These are phyloP conservation scores for Boletus rubropictus DNA, from an alignment of 768 basidiomycete species.

Conservation along the genomic window DNA sequence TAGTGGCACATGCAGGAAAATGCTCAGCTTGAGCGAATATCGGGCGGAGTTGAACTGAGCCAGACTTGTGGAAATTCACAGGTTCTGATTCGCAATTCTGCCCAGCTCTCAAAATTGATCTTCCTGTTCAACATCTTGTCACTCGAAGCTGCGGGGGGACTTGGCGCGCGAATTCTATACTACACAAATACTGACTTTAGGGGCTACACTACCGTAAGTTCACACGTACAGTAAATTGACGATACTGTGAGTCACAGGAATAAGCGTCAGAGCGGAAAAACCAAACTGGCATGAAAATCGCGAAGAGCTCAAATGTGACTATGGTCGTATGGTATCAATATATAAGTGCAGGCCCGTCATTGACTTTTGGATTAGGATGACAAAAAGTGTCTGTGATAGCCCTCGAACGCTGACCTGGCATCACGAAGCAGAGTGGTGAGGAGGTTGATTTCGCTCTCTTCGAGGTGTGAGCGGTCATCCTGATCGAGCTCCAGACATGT, in stretches of 20 bases:
- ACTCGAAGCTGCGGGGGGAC: too few relatives aligned
- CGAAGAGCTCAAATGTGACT: neutral
- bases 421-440: constrained; percentile 16
- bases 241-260: too few relatives aligned
- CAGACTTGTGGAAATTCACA: too few relatives aligned
- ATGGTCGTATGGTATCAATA: neutral
- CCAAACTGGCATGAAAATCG: neutral
- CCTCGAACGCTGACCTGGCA: constrained; percentile 17
- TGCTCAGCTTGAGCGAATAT: too few relatives aligned
- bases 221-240: too few relatives aligned
- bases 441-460: constrained; percentile 7
- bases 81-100: too few relatives aligned
- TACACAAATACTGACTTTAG: neutral
- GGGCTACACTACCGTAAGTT: neutral
- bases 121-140: too few relatives aligned
- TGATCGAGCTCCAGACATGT: constrained; percentile 1
- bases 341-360: neutral
- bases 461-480: constrained; percentile 7
- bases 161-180: too few relatives aligned
- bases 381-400: constrained; percentile 9
- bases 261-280: neutral
- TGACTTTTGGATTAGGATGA: neutral
- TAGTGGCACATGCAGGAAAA: too few relatives aligned
- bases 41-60: too few relatives aligned
- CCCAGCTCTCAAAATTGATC: too few relatives aligned